These are phyloP conservation scores for Letharia columbiana DNA, from an alignment of 495 filamentous ascomycete genomes.

Conservation along the genomic window DNA sequence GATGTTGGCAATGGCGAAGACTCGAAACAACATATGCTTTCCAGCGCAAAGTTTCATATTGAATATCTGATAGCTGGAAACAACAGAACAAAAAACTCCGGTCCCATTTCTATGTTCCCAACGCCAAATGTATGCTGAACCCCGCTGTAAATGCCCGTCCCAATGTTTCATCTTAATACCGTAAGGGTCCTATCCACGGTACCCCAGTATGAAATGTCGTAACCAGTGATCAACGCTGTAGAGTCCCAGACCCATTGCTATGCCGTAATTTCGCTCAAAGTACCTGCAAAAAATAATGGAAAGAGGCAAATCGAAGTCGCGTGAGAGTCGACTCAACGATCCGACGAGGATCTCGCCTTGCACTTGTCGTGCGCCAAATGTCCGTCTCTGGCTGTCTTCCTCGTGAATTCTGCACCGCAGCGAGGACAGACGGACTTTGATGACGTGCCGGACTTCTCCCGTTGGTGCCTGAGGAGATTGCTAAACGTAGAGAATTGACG, in stretches of 20 bases:
- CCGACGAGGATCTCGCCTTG: conserved; percentile 38
- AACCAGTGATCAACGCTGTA: not conserved
- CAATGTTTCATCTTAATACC: not conserved
- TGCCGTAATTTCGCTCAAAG: conserved; percentile 16
- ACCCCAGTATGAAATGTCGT: not conserved
- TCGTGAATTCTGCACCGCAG: conserved; percentile 84
- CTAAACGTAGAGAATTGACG: conserved; percentile 92
- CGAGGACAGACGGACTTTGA: conserved; percentile 77
- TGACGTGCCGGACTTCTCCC: conserved; percentile 87
- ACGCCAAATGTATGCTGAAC: not conserved
- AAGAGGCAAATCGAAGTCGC: not conserved
- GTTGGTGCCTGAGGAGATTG: conserved; percentile 83
- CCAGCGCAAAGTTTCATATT: conserved; percentile 1
- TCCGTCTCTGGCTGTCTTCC: conserved; percentile 83
- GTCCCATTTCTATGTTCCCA: not conserved
- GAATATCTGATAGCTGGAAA: not conserved
- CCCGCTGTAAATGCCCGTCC: conserved; percentile 6
- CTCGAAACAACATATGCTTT: not conserved
- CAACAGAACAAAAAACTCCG: not conserved
- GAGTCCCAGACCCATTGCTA: conserved; percentile 16
- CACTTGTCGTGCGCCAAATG: conserved; percentile 87
- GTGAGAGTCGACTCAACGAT: not conserved
- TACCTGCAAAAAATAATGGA: not conserved
- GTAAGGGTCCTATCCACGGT: not conserved
- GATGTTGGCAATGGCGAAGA: not conserved